A percentile compares a stretch with the other conserved stretches of the same genome.
phyloP scores from a whole-genome alignment of 345 rosid species.

The Bruguiera sexangula region DNA sequence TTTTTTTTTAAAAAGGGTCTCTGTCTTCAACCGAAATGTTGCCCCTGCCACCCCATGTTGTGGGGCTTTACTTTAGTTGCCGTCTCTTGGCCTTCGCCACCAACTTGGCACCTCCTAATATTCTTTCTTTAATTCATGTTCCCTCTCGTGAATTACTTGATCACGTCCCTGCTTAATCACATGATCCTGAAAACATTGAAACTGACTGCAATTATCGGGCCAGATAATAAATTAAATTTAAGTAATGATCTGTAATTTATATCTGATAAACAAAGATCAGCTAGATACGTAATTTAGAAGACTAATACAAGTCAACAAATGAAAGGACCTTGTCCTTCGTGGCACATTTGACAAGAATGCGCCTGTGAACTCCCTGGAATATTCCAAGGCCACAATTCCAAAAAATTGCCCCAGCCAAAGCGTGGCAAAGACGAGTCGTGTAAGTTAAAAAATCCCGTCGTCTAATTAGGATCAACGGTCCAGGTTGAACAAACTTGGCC shows the following conservation, averaged over 20 bases:
- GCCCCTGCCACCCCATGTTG: conserved; percentile 12
- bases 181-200: too few species aligned
- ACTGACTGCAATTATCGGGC: too few species aligned
- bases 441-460: conserved; percentile 10
- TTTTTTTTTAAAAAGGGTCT: too few species aligned
- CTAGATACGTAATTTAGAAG: too few species aligned
- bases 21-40: conserved; percentile 15
- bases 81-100: conserved; percentile 16
- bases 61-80: background rate
- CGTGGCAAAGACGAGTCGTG: conserved; percentile 14
- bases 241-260: too few species aligned
- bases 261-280: too few species aligned
- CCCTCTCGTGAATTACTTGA: background rate
- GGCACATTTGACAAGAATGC: background rate
- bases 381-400: background rate
- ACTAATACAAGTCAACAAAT: background rate
- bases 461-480: conserved; percentile 2
- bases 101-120: conserved; percentile 6
- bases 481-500: conserved; percentile 6
- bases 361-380: background rate
- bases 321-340: background rate
- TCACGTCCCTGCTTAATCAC: background rate
- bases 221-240: too few species aligned
- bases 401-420: conserved; percentile 8
- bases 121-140: background rate